Base-by-base conservation (phyloP, 1,284 basidiomycete genomes). In the Testicularia cyperi region DNA sequence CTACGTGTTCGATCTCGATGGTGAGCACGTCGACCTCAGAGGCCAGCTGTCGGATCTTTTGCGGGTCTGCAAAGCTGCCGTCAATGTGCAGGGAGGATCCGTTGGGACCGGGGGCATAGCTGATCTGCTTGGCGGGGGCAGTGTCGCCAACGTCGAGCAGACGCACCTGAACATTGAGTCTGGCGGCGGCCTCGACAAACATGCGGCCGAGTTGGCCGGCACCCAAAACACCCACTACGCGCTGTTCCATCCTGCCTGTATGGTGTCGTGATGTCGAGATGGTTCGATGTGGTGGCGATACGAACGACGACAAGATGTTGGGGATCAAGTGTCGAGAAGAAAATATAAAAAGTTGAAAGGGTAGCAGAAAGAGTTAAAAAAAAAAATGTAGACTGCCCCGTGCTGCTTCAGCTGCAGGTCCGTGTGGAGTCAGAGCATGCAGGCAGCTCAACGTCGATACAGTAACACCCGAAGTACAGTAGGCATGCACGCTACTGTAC, bases 161-260 rank as follows among this genome's bases (percentile, higher is more conserved):
- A 26, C 92, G 80, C n/a, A 94, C 81, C 34, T 87, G 83, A 62
- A 97, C 82, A 72, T 92, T 89, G 47, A 97, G 83, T 26, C 92
- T 82, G 9, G 91, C 86, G 1, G 94, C 94, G 0, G 94, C 87
- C 36, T 88, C 87, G 8, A 87, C 89, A 28, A 99, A 84, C 94
- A 99, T 97, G 30, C 95, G 90, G 34, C 95, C 95, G 14, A 99
- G 85, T 79, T 98, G 94, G 67, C 94, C 94, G 37, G 94, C 95
- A 66, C 94, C 94, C 10, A 72, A 63, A 34, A 73, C 69, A 32
- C 71, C 71, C 7, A 72, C 70, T 9, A 64, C 55, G 8, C 60
- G 35, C 24, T 38, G 31, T 31, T 69, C 64, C 67, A 69, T 69
- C n/a, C n/a, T n/a, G n/a, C n/a, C n/a, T n/a, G n/a, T n/a, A n/a